A percentile compares a stretch with the other conserved stretches of the same genome.
Evolutionary conservation across 2,329 filamentous ascomycete genomes (phyloP).

Genomic region (Venturia nashicola): DNA sequence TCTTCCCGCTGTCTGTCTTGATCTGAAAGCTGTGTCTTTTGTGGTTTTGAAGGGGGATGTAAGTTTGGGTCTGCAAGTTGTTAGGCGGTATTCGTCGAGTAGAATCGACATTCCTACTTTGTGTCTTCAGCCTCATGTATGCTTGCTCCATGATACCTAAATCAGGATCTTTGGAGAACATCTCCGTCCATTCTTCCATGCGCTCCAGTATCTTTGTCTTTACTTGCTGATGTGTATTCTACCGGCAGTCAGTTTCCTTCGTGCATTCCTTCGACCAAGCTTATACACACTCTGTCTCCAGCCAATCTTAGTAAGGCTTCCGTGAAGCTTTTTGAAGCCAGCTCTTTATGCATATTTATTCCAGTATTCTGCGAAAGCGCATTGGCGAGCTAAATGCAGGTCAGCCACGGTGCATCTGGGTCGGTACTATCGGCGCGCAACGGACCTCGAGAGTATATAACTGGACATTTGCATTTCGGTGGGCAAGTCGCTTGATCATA

Average conservation of each 20-base stretch:
- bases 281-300: conserved; percentile 51
- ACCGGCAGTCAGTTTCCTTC: conserved; percentile 15
- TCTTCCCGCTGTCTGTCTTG: conserved; percentile 89
- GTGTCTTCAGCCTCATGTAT: conserved; percentile 71
- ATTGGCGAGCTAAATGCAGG: conserved; percentile 57
- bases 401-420: not conserved
- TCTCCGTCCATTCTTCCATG: conserved; percentile 92
- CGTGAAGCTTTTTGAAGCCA: conserved; percentile 85
- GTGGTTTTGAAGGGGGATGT: conserved; percentile 82
- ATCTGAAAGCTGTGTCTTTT: conserved; percentile 84
- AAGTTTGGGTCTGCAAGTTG: conserved; percentile 63
- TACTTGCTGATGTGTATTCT: conserved; percentile 87
- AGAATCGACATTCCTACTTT: conserved; percentile 31
- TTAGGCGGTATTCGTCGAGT: conserved; percentile 18
- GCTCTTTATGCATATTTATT: conserved; percentile 71
- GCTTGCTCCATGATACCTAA: conserved; percentile 96
- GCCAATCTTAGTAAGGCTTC: conserved; percentile 85
- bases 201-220: conserved; percentile 94
- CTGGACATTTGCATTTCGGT: conserved; percentile 92
- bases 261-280: conserved; percentile 14
- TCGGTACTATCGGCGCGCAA: conserved; percentile 25
- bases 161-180: conserved; percentile 82
- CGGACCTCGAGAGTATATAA: conserved; percentile 70
- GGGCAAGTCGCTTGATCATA: conserved; percentile 82
- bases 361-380: conserved; percentile 88